These are phyloP conservation scores for Nothophaeocryptopus gaeumannii DNA, from an alignment of 2,329 filamentous ascomycete genomes.

Conservation along the genomic window DNA sequence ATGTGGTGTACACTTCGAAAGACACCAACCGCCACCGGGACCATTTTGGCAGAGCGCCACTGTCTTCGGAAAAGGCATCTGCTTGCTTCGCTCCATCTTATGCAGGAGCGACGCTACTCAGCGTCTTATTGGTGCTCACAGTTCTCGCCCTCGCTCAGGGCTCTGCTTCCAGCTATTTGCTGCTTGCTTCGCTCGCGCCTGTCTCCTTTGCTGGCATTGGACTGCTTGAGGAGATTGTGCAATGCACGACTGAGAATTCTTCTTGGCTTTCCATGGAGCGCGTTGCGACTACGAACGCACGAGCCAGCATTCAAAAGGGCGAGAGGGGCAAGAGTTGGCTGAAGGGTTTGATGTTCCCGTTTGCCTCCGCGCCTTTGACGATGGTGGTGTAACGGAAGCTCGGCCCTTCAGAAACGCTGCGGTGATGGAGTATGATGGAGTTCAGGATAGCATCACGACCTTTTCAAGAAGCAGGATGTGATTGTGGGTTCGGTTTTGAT, in stretches of 20 bases:
- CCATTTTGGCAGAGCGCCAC: not conserved
- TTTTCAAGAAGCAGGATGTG: too few relatives aligned
- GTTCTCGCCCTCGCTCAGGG: constrained; percentile 1
- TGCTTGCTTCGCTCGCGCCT: constrained; percentile 1
- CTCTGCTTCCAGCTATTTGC: not conserved
- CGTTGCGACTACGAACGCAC: not conserved
- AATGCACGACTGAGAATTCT: constrained; percentile 7
- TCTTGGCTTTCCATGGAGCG: constrained; percentile 2
- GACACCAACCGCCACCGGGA: not conserved
- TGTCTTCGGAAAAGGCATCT: not conserved
- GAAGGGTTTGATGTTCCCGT: constrained; percentile 14
- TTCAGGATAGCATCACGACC: too few relatives aligned
- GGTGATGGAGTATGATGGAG: too few relatives aligned
- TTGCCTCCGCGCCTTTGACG: constrained; percentile 1
- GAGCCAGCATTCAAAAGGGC: not conserved
- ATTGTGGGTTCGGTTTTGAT: too few relatives aligned
- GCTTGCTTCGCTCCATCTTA: constrained; percentile 7
- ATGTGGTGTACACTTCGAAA: not conserved
- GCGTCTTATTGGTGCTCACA: not conserved
- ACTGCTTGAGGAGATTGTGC: constrained; percentile 3
- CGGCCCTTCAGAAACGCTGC: too few relatives aligned
- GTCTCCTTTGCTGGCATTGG: not conserved
- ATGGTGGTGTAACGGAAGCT: not conserved
- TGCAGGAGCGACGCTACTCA: constrained; percentile 1
- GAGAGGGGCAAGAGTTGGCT: not conserved